These are phyloP conservation scores for Neodidymelliopsis sp. DNA, from an alignment of 2,329 filamentous ascomycete species.

Conservation along the genomic window DNA sequence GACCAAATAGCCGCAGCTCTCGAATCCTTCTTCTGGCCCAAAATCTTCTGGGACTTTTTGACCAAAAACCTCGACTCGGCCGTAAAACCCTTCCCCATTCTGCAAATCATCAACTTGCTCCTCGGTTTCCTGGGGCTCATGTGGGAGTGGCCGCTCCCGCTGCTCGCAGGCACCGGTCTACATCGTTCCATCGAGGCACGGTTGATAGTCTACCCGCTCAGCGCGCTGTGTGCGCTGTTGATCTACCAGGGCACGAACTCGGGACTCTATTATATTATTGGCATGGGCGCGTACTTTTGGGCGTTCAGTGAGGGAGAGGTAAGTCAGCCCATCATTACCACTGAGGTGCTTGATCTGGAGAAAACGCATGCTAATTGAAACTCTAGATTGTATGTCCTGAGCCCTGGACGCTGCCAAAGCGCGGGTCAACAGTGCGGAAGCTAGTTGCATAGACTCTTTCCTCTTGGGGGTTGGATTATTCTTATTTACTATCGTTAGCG, in stretches of 20 bases:
- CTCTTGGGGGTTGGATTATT: neutral
- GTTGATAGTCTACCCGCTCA: conserved; percentile 81
- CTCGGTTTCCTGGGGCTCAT: conserved; percentile 79
- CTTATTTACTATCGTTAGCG: conserved; percentile 6
- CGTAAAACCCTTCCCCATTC: conserved; percentile 84
- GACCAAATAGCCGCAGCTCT: conserved; percentile 87
- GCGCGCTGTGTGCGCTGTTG: conserved; percentile 75
- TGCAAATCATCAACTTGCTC: conserved; percentile 90
- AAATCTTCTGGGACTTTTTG: conserved; percentile 97
- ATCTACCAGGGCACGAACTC: conserved; percentile 94
- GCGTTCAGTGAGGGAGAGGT: conserved; percentile 98
- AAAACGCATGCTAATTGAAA: conserved; percentile 18
- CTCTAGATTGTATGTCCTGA: conserved; percentile 56
- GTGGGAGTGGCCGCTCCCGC: conserved; percentile 86
- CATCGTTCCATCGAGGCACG: conserved; percentile 90
- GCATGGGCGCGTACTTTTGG: conserved; percentile 91
- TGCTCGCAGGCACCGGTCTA: conserved; percentile 76
- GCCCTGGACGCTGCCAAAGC: conserved; percentile 59
- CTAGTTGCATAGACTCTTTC: conserved; percentile 20
- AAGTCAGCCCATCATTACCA: conserved; percentile 48
- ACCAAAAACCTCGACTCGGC: conserved; percentile 87
- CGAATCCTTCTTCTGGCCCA: conserved; percentile 96
- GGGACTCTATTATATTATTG: conserved; percentile 89
- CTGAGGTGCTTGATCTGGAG: too few relatives aligned
- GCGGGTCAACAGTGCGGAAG: conserved; percentile 41